Evolutionary conservation across 1,284 basidiomycete genomes (phyloP).

Genomic region (Cystobasidiaceae sp.): DNA sequence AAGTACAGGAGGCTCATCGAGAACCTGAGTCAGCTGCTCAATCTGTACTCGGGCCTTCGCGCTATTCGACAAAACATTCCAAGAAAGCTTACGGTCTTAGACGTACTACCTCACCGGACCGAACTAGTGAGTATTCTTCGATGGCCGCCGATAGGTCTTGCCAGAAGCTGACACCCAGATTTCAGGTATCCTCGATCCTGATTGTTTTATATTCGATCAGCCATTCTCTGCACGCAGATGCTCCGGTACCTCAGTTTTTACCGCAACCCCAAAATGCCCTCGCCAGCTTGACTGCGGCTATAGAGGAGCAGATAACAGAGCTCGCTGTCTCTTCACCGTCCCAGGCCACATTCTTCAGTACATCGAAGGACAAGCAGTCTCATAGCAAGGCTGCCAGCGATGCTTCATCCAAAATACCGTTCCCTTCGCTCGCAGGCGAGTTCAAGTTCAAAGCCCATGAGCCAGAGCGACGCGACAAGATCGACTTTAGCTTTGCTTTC

Average conservation of each 20-base stretch:
- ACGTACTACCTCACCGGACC: slow-evolving; percentile 20
- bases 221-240: slow-evolving; percentile 13
- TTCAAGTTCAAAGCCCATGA: not conserved
- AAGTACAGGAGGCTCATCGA: slow-evolving; percentile 10
- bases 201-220: slow-evolving; percentile 17
- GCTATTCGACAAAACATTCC: slow-evolving; percentile 27
- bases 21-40: slow-evolving; percentile 1
- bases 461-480: not conserved
- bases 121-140: slow-evolving; percentile 5
- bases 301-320: slow-evolving; percentile 7
- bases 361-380: too few species aligned
- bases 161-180: not conserved
- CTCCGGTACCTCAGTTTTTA: slow-evolving; percentile 24
- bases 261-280: slow-evolving; percentile 1
- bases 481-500: slow-evolving; percentile 27
- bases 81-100: slow-evolving; percentile 18
- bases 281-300: slow-evolving; percentile 4
- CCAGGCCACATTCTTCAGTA: too few species aligned
- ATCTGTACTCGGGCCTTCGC: slow-evolving; percentile 19
- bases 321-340: not conserved
- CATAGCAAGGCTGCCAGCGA: too few species aligned
- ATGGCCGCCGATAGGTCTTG: not conserved
- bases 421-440: not conserved
- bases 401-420: not conserved
- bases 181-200: slow-evolving; percentile 19